A percentile compares a stretch with the other conserved stretches of the same genome.
These are phyloP conservation scores for Halteria grandinella DNA, from an alignment of 73 alveolate genomes.

Conservation along the genomic window DNA sequence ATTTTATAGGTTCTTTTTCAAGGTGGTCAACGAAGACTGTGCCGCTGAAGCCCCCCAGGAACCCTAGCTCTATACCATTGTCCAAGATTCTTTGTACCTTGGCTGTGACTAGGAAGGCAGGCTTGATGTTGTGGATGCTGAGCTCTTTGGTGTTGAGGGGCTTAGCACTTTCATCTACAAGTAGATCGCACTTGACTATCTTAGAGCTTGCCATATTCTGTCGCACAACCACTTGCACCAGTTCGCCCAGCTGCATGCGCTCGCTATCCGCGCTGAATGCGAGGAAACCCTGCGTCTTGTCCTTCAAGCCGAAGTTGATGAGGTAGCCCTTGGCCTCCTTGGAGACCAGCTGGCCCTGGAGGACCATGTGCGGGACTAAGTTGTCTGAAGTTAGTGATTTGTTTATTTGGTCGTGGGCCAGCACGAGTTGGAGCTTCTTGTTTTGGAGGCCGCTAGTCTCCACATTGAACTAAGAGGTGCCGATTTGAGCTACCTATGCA, in stretches of 20 bases:
- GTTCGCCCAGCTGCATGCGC: slow-evolving; percentile 32
- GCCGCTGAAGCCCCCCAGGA: slow-evolving; percentile 62
- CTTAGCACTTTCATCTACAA: not conserved
- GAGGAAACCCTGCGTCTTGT: slow-evolving; percentile 56
- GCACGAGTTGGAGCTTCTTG: slow-evolving; percentile 46
- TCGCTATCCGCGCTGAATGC: slow-evolving; percentile 21
- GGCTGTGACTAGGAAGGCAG: slow-evolving; percentile 64
- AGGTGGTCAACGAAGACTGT: slow-evolving; percentile 62
- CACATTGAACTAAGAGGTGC: slow-evolving; percentile 12
- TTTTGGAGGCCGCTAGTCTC: slow-evolving; percentile 13
- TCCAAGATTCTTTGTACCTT: slow-evolving; percentile 37
- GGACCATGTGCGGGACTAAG: slow-evolving; percentile 25
- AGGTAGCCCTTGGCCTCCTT: slow-evolving; percentile 61
- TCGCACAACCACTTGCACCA: slow-evolving; percentile 33
- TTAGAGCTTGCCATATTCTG: slow-evolving; percentile 31
- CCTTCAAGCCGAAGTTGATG: slow-evolving; percentile 53
- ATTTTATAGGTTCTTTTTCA: slow-evolving; percentile 6
- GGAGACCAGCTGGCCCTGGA: slow-evolving; percentile 55
- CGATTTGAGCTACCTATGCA: slow-evolving; percentile 30
- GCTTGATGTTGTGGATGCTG: slow-evolving; percentile 57
- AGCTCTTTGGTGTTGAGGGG: slow-evolving; percentile 16
- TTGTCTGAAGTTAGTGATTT: slow-evolving; percentile 34
- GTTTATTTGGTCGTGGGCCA: slow-evolving; percentile 17
- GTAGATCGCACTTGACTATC: slow-evolving; percentile 34
- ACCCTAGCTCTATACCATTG: slow-evolving; percentile 57